A percentile compares a stretch with the other conserved stretches of the same genome.
Evolutionary conservation across 2,329 filamentous ascomycete species (phyloP).

Genomic region (Neonectria hederae): DNA sequence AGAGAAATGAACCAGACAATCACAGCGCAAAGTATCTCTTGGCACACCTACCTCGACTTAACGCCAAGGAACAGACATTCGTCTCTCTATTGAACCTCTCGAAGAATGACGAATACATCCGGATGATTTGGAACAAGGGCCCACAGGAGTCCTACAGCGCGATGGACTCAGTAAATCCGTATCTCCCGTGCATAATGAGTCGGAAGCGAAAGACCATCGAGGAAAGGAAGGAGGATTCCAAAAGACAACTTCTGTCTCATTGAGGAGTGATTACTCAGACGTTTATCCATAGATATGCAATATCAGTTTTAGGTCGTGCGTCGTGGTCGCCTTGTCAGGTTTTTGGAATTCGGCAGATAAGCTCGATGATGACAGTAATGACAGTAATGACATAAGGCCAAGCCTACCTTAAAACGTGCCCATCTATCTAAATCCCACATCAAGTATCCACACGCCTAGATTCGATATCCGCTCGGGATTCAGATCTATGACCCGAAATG

Average conservation of each 20-base stretch:
- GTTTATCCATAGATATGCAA: background rate
- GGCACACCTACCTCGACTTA: no score
- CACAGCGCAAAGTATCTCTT: no score
- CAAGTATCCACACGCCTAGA: background rate
- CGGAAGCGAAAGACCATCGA: background rate
- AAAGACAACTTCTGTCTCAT: no score
- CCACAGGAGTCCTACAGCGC: background rate
- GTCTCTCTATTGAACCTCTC: background rate
- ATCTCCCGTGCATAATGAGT: background rate
- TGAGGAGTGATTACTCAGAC: no score
- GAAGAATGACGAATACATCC: no score
- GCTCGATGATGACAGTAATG: background rate
- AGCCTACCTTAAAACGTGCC: background rate
- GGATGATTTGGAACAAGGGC: background rate
- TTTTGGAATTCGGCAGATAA: background rate
- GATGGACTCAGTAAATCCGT: background rate
- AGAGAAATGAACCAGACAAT: no score
- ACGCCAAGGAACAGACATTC: background rate
- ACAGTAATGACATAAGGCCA: no score
- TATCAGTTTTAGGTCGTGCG: constrained; percentile 4
- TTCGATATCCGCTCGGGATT: background rate
- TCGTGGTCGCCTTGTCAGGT: constrained; percentile 4
- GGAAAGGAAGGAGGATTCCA: background rate
- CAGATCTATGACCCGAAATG: background rate
- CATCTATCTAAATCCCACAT: background rate